These are phyloP conservation scores for Coemansia sp. DNA, from an alignment of 192 early-diverging fungal species.

Conservation along the genomic window DNA sequence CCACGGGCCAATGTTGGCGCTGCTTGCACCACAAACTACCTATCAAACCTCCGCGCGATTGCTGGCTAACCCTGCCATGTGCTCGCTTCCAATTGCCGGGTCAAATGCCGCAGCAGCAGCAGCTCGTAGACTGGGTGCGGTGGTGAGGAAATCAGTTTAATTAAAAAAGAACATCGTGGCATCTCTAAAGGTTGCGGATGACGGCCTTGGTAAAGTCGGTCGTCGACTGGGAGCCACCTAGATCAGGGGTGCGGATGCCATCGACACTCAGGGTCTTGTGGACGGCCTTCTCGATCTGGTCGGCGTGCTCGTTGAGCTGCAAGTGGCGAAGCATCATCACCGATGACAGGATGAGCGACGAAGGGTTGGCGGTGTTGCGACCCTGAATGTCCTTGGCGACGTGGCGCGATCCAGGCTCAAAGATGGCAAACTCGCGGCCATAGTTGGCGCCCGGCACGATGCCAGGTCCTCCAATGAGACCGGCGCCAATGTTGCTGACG, in stretches of 20 bases:
- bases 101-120: not conserved
- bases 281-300: conserved; percentile 88
- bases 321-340: conserved; percentile 97
- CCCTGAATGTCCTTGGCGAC: conserved; percentile 96
- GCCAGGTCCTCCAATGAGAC: conserved; percentile 93
- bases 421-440: conserved; percentile 95
- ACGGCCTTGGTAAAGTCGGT: conserved; percentile 94
- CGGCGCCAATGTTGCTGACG: conserved; percentile 97
- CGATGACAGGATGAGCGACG: conserved; percentile 87
- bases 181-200: conserved; percentile 58
- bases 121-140: not conserved
- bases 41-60: not conserved
- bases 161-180: not conserved
- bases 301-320: conserved; percentile 85
- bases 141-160: not conserved
- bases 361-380: conserved; percentile 94
- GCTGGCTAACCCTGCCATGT: not conserved
- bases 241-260: conserved; percentile 77
- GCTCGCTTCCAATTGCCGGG: not conserved
- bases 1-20: not conserved
- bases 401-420: conserved; percentile 98
- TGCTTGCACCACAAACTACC: not conserved
- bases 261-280: conserved; percentile 84
- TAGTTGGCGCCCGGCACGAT: conserved; percentile 98
- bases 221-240: conserved; percentile 84